A percentile compares a stretch with the other conserved stretches of the same genome.
These are phyloP conservation scores for Microascus cirrosus DNA, from an alignment of 2,329 filamentous ascomycete genomes.

Conservation along the genomic window DNA sequence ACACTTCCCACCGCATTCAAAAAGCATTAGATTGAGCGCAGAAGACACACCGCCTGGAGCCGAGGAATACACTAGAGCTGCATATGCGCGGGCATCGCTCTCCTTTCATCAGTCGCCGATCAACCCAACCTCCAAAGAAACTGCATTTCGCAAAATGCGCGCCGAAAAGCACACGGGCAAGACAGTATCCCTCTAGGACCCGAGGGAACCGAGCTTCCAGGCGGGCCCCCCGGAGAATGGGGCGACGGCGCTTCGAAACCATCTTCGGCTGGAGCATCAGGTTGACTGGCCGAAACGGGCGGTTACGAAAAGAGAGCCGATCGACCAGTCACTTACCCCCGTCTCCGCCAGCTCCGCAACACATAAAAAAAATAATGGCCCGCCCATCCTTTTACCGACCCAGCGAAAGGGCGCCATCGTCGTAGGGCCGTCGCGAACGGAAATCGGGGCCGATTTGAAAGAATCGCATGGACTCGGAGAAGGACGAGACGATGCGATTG, in stretches of 20 bases:
- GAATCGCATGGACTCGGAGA: neutral
- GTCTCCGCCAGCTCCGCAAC: conserved; percentile 1
- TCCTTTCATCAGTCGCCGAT: neutral
- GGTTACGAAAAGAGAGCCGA: conserved; percentile 3
- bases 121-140: neutral
- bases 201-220: neutral
- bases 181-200: neutral
- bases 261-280: neutral
- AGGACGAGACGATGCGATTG: neutral
- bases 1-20: neutral
- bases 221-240: neutral
- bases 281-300: conserved; percentile 2
- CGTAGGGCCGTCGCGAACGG: neutral
- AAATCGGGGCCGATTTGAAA: neutral
- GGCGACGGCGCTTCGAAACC: neutral
- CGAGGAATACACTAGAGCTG: neutral
- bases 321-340: neutral
- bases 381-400: neutral
- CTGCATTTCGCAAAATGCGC: neutral
- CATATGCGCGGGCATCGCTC: neutral
- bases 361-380: neutral
- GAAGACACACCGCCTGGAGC: neutral
- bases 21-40: neutral
- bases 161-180: neutral
- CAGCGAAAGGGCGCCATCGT: neutral